Base-by-base conservation (phyloP, 2,329 filamentous ascomycete genomes). In the Domatiomyces globalis region DNA sequence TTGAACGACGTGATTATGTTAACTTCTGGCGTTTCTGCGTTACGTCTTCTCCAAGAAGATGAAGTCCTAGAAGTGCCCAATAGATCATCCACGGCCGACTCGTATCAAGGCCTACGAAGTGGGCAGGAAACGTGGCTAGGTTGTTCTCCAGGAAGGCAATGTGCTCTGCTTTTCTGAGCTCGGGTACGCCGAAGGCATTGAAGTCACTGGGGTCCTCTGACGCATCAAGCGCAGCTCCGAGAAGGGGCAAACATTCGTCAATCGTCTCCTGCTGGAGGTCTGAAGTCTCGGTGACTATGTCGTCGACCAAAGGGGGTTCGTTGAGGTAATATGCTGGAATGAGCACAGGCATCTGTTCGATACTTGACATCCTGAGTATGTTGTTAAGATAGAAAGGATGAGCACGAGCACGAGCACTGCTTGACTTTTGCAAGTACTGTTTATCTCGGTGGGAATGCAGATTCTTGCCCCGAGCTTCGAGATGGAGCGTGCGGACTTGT, bases 61-160 rank as follows among this genome's bases (percentile, higher is more conserved):
- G 73, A 57, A 98, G 73, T 2, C 79, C 87, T 33, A 83, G 79
- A 50, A 96, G 73, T 49, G 79, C 85, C 92, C 92, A 98, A 71
- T 95, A 96, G 57, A 95, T 76, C 62, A 95, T 78, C 92, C 92
- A 98, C 8, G 92, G 89, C 51, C 90, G 76, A 64, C 85, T 89
- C 29, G 92, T 84, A 72, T 98, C 92, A 59, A 88, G 79, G 47
- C 75, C 76, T 49, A 83, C 80, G 67, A 84, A 95, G 2, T 71
- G 72, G 6, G 77, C 70, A 0, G 90, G 87, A 54, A 94, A 79
- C 47, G 72, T 73, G 44, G 70, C 70, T 43, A 81, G 62, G 9
- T 70, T 70, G 49, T 72, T 68, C 51, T 73, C 71, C 39, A 74
- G 62, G 55, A 69, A 74, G n/a, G 61, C 63, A 43, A 72, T 56